Evolutionary conservation across 208 protist genomes (phyloP).

Genomic region (Acanthamoeba healyi): DNA sequence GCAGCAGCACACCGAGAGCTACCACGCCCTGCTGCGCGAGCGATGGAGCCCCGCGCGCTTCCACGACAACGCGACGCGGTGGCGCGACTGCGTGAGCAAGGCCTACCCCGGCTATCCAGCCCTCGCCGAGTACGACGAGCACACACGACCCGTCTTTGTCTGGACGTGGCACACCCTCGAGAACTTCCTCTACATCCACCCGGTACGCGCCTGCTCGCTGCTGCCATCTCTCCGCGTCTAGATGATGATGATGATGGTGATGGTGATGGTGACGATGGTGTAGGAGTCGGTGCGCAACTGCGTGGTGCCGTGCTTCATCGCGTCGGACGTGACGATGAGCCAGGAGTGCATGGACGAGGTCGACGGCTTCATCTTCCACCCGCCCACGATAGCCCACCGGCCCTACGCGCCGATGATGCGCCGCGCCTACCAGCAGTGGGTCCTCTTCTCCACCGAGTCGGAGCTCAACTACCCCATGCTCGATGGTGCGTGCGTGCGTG

Average conservation of each 20-base stretch:
- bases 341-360: slow-evolving; percentile 70
- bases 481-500: not conserved
- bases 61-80: slow-evolving; percentile 12
- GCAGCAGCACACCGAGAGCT: not conserved
- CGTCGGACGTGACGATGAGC: slow-evolving; percentile 35
- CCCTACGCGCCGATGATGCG: slow-evolving; percentile 34
- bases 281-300: slow-evolving; percentile 60
- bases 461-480: slow-evolving; percentile 73
- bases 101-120: slow-evolving; percentile 41
- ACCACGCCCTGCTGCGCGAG: not conserved
- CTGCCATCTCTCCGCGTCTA: not conserved
- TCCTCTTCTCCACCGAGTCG: slow-evolving; percentile 60
- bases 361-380: slow-evolving; percentile 73
- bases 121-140: slow-evolving; percentile 20
- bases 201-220: not conserved
- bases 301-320: slow-evolving; percentile 59
- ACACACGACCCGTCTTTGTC: slow-evolving; percentile 45
- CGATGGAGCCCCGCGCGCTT: slow-evolving; percentile 53
- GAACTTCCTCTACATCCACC: slow-evolving; percentile 75
- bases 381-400: not conserved
- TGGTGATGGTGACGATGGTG: not conserved
- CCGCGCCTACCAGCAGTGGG: slow-evolving; percentile 54
- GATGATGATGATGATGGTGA: not conserved
- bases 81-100: slow-evolving; percentile 23
- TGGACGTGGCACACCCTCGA: slow-evolving; percentile 73